Conservation (phyloP, 2,329 filamentous ascomycete species). For the Xylaria sp. region DNA sequence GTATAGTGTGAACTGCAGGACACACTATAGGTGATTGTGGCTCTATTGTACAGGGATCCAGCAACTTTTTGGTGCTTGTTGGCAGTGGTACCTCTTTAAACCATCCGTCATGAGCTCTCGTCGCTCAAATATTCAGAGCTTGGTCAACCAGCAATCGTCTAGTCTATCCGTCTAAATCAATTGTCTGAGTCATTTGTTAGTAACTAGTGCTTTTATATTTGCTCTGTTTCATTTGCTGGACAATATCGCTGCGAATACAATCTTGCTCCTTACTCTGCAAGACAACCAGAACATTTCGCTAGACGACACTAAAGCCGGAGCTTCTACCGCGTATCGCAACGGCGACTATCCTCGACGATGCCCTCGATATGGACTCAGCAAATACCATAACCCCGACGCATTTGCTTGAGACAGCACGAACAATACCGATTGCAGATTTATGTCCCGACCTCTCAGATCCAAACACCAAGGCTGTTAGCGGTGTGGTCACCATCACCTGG, state of each 20-base stretch:
- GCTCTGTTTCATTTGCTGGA: neutral
- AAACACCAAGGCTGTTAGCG: slow-evolving; percentile 60
- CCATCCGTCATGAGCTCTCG: slow-evolving; percentile 13
- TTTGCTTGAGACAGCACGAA: slow-evolving; percentile 37
- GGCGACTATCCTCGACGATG: slow-evolving; percentile 30
- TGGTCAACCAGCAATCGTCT: neutral
- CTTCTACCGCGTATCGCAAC: slow-evolving; percentile 8
- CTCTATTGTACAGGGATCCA: neutral
- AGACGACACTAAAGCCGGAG: slow-evolving; percentile 5
- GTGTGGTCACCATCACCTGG: slow-evolving; percentile 85
- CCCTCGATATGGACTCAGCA: slow-evolving; percentile 33
- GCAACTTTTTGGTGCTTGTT: neutral
- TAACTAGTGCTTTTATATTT: neutral
- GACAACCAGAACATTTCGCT: neutral
- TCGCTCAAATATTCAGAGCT: neutral
- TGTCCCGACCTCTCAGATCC: slow-evolving; percentile 52
- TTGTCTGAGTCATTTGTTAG: neutral
- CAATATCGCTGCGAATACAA: neutral
- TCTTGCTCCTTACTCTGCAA: slow-evolving; percentile 1
- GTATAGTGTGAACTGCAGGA: no score
- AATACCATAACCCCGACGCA: slow-evolving; percentile 26
- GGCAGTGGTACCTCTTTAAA: neutral
- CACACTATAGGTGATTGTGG: neutral
- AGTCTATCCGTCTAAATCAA: neutral
- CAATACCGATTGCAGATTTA: slow-evolving; percentile 63